Evolutionary conservation across 2,329 filamentous ascomycete species (phyloP), one percentile per base, ranked within the genome.

Genomic region (Juglanconis sp.): DNA sequence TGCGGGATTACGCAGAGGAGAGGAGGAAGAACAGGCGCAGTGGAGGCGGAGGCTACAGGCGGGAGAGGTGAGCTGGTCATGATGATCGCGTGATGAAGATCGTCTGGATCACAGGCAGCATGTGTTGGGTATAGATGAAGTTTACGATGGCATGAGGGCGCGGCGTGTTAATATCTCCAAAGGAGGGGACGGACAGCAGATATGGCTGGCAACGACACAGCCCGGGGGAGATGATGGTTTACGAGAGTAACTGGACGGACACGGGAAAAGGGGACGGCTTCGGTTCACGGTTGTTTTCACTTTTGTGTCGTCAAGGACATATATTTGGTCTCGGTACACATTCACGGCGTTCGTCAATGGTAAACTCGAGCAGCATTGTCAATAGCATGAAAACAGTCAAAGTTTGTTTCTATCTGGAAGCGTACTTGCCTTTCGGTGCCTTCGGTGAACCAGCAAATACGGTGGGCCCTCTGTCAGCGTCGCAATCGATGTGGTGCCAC

Each of bases 1-100:
- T 69, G 11, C 72, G 69, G 52, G 76, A 79, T 49, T 77, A 79
- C 54, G 68, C 72, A 1, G 74, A 80, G 64, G 77, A 80, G 70
- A 76, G 73, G 69, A 67, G 78, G 32, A 76, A 73, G 73, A 74
- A 72, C 68, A 70, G 77, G 17, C 67, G 72, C 42, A 71, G 67
- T 4, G 72, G 66, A 3, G 68, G 71, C 42, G 57, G 51, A 13
- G 57, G 51, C n/a, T 68, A 71, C 48, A 71, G 71, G 50, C 66
- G 72, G 56, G 60, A 66, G 31, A 59, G 63, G 34, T 52, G 53
- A 44, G 36, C 30, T 50, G 51, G 32, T 34, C 38, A 17, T 30
- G 49, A 30, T 44, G 53, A 15, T 38, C 6, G 42, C 15, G 53
- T 32, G 17, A 60, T 11, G 32, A 24, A 32, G 13, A 46, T 7